A percentile compares a stretch with the other conserved stretches of the same genome.
Evolutionary conservation across 192 early-diverging fungal genomes (phyloP).

Genomic region (Haplosporangium gracile): DNA sequence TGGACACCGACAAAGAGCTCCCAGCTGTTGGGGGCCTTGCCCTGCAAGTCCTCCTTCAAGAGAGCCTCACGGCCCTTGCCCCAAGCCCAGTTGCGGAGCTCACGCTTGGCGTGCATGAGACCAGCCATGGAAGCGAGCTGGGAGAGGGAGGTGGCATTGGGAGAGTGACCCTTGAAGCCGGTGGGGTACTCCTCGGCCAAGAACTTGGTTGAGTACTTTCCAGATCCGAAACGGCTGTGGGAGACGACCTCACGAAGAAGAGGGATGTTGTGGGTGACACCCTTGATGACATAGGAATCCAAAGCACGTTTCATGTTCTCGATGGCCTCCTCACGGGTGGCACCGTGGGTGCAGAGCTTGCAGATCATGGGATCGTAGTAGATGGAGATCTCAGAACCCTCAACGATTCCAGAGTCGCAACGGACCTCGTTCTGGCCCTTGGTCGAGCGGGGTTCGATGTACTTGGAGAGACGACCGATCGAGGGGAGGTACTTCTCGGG

Average conservation of each 20-base stretch:
- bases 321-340: conserved; percentile 82
- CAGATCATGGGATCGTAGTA: conserved; percentile 98
- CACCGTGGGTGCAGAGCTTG: conserved; percentile 91
- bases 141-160: conserved; percentile 62
- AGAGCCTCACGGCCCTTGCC: conserved; percentile 58
- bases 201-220: conserved; percentile 88
- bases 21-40: conserved; percentile 57
- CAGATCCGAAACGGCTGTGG: conserved; percentile 77
- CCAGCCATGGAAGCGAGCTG: conserved; percentile 78
- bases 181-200: conserved; percentile 89
- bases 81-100: conserved; percentile 73
- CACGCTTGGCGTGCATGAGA: conserved; percentile 76
- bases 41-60: conserved; percentile 50
- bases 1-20: conserved; percentile 67
- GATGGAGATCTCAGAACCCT: conserved; percentile 94
- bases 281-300: conserved; percentile 93
- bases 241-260: conserved; percentile 88
- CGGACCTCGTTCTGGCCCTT: conserved; percentile 72
- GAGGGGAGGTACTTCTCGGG: conserved; percentile 94
- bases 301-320: conserved; percentile 84
- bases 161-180: conserved; percentile 85
- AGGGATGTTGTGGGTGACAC: conserved; percentile 96
- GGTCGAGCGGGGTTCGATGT: conserved; percentile 80
- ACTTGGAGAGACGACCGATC: conserved; percentile 87
- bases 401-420: conserved; percentile 94